These are phyloP conservation scores for Orbilia quercus DNA, from an alignment of 2,329 filamentous ascomycete genomes.

Conservation along the genomic window DNA sequence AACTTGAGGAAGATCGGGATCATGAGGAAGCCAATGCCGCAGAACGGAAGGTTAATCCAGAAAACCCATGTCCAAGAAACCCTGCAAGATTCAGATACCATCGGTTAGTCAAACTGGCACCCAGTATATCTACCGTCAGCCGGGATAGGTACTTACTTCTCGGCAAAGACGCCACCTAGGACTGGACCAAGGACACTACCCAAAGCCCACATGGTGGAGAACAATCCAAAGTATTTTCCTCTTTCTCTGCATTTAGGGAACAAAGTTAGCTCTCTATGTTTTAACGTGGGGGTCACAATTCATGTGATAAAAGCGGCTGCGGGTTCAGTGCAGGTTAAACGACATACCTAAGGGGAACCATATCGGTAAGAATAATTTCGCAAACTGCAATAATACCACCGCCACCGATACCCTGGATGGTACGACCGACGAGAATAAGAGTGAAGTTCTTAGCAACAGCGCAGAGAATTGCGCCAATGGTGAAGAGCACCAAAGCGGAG, in stretches of 20 bases:
- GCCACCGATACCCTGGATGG: conserved; percentile 67
- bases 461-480: conserved; percentile 63
- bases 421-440: conserved; percentile 63
- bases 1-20: conserved; percentile 69
- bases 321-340: conserved; percentile 53
- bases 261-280: conserved; percentile 59
- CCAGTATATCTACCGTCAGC: neutral
- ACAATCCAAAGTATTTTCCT: conserved; percentile 64
- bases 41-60: conserved; percentile 73
- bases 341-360: conserved; percentile 65
- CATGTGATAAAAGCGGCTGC: neutral
- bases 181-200: conserved; percentile 69
- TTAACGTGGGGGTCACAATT: neutral
- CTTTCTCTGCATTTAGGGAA: conserved; percentile 61
- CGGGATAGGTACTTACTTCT: conserved; percentile 61
- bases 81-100: conserved; percentile 3
- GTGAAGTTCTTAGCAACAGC: conserved; percentile 63
- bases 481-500: conserved; percentile 62
- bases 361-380: conserved; percentile 66
- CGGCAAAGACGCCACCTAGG: conserved; percentile 69
- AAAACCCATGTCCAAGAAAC: conserved; percentile 73
- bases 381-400: conserved; percentile 67
- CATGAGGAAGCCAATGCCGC: conserved; percentile 66
- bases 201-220: conserved; percentile 68
- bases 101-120: neutral